Evolutionary conservation across 2,329 filamentous ascomycete species (phyloP), one percentile per base, ranked within the genome.

Genomic region (Basipetospora chlamydospora): DNA sequence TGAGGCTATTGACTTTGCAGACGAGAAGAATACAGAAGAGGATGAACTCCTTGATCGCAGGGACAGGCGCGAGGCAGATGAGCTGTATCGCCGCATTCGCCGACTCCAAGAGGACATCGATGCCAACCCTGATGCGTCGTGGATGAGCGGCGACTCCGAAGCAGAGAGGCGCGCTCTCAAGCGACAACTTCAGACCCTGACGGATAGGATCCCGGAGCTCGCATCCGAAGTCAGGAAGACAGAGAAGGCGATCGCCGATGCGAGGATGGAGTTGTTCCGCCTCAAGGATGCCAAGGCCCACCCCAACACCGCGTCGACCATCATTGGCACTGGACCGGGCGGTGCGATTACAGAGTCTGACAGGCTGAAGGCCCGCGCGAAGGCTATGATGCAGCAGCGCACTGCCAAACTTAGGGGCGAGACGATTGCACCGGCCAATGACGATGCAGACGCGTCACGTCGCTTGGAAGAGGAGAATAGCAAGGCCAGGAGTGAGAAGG

Each of bases 311-410:
- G 79, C 84, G 8, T 67, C 80, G 15, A 70, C 77, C 21, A 85
- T 98, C 43, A 74, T 96, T 41, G 90, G 90, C 31, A 96, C 88
- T 42, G 90, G 90, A 8, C 88, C 87, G 40, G 88, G 88, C 29
- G 90, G 90, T 36, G 62, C 75, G 30, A 75, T 98, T 28, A 98
- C 90, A 0, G 90, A 98, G 58, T 81, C 85, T 3, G 90, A 98
- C 58, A 77, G 88, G 37, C 73, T 96, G 46, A 96, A 95, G 63
- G 90, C 90, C 25, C 77, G 87, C 46, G 88, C 90, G 22, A 93
- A 87, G 60, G 88, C 88, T 26, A 93, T 95, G 77, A 98, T 98
- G 90, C 88, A 96, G 60, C 87, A 94, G 50, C 80, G 90, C 41
- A 87, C 90, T 46, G 90, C 90, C 39, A 88, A 90, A 13, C 63